Evolutionary conservation across 179 eudicot genomes (phyloP), one percentile per base, ranked within the genome.

Genomic region (Beta corolliflora): DNA sequence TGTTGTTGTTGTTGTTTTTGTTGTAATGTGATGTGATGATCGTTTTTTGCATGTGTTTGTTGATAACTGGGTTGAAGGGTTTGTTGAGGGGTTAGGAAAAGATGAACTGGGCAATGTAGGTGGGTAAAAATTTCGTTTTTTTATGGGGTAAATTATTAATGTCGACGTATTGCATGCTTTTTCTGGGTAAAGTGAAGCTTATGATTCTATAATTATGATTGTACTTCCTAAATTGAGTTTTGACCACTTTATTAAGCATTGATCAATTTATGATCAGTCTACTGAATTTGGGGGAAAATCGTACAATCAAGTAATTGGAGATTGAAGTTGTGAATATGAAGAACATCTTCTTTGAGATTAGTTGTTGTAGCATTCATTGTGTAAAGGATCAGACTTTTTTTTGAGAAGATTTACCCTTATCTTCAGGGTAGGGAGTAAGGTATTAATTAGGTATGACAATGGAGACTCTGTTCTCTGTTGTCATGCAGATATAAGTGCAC

Each of bases 131-230:
- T 46, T 29, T 81, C 58, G 15, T 31, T 81, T 76, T 76, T 3
- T 69, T 81, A 59, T 78, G 60, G 71, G 76, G 64, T 13, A 72
- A 36, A 71, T 25, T 64, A 23, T 64, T 21, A 70, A 64, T 79
- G 79, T 82, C 36, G 36, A n/a, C n/a, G n/a, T 59, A 56, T 79
- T 85, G 87, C 87, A 85, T 85, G 84, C 23, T 73, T 81, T 80
- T 10, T 75, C 21, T 65, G 82, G 9, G 53, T 4, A 50, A 19
- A 58, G 58, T 41, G 23, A 65, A 29, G 69, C 14, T 71, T 65
- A 4, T 44, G 80, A 68, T 36, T 23, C 16, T 54, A 15, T 50
- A 23, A 21, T 15, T 52, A 11, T 54, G 72, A 53, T 59, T 41
- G 31, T 15, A 69, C 16, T 72, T 48, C 5, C 18, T 77, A 41